A percentile compares a stretch with the other conserved stretches of the same genome.
Evolutionary conservation across 352 stramenopile genomes (phyloP).

Genomic region (Pythium diclinum): DNA sequence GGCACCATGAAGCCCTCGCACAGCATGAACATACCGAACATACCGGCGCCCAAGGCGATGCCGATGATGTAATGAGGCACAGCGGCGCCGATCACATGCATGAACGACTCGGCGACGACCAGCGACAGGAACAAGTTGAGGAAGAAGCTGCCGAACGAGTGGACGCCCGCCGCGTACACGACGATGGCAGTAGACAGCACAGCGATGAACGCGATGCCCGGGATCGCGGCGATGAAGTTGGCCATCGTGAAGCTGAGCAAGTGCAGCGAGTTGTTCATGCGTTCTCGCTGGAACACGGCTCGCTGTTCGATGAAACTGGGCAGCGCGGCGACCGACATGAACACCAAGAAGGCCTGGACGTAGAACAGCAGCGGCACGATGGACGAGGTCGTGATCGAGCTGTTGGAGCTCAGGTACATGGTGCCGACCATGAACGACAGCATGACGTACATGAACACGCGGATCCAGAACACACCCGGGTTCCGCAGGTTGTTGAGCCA

Average conservation of each 20-base stretch:
- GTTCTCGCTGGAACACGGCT: constrained; percentile 81
- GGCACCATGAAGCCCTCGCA: constrained; percentile 87
- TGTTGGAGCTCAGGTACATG: constrained; percentile 61
- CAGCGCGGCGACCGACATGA: constrained; percentile 89
- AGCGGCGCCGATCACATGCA: constrained; percentile 73
- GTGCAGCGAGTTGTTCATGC: constrained; percentile 76
- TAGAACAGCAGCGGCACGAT: constrained; percentile 83
- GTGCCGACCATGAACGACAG: constrained; percentile 69
- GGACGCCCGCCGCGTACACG: constrained; percentile 43
- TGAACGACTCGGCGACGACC: constrained; percentile 73
- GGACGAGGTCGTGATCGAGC: constrained; percentile 29
- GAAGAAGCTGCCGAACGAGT: constrained; percentile 63
- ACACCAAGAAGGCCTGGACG: constrained; percentile 87
- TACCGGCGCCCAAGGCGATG: constrained; percentile 71
- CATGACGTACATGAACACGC: constrained; percentile 80
- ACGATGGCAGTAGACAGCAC: constrained; percentile 51
- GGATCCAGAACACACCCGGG: constrained; percentile 71
- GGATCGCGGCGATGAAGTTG: constrained; percentile 67
- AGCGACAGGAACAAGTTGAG: constrained; percentile 78
- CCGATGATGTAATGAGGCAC: constrained; percentile 87
- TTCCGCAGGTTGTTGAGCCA: constrained; percentile 66
- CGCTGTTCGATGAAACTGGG: constrained; percentile 83
- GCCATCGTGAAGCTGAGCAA: constrained; percentile 71
- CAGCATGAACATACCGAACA: constrained; percentile 88
- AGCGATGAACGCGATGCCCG: constrained; percentile 55